Conservation (phyloP, 306 rosid genomes). For the Macrotyloma uniflorum region DNA sequence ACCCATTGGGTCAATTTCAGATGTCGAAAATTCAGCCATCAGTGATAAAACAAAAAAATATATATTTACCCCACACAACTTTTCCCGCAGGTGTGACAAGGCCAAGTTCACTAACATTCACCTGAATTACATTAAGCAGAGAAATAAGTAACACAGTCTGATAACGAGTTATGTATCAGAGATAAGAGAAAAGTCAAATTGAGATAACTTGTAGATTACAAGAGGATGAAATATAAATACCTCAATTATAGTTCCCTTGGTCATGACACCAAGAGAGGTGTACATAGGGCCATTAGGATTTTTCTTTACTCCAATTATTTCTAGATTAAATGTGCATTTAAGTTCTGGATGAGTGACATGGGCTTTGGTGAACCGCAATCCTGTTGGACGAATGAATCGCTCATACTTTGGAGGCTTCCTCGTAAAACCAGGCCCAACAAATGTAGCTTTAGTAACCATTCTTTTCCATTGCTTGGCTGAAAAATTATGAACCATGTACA, state of each 20-base stretch:
- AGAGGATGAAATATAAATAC: constrained; percentile 37
- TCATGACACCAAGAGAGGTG: constrained; percentile 87
- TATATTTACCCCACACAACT: constrained; percentile 90
- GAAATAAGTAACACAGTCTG: neutral
- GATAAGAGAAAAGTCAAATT: neutral
- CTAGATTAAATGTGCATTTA: constrained; percentile 88
- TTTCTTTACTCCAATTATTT: constrained; percentile 91
- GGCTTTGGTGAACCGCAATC: constrained; percentile 87
- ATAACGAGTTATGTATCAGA: neutral
- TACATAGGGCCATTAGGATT: constrained; percentile 93
- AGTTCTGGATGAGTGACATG: constrained; percentile 96
- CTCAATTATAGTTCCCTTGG: constrained; percentile 94
- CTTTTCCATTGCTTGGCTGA: constrained; percentile 97
- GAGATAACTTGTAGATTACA: constrained; percentile 2
- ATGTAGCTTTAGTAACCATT: constrained; percentile 94
- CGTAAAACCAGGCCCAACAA: constrained; percentile 90
- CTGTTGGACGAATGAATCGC: constrained; percentile 87
- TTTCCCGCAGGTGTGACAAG: constrained; percentile 94
- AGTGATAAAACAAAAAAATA: neutral
- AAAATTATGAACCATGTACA: constrained; percentile 19
- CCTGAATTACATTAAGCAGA: constrained; percentile 50
- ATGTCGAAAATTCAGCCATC: neutral
- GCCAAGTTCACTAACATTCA: constrained; percentile 94
- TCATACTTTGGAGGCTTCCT: constrained; percentile 97
- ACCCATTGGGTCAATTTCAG: neutral